Conservation (phyloP, 139 green algal genomes). For the Chlamydomonas schloesseri region DNA sequence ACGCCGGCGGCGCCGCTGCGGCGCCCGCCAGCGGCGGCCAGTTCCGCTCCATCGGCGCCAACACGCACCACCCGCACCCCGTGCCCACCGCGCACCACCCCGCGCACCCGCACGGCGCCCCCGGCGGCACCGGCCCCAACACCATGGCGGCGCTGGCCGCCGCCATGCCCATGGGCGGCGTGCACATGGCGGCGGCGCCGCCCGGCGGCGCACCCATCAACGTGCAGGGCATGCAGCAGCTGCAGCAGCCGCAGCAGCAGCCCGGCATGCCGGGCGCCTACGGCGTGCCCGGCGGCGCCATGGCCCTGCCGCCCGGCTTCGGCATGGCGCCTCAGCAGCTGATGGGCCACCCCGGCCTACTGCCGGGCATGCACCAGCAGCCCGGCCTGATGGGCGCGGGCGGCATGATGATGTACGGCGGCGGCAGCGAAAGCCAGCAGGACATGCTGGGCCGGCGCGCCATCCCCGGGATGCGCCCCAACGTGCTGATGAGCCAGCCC, state of each 20-base stretch:
- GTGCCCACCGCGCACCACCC: neutral
- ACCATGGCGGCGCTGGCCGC: slow-evolving; percentile 12
- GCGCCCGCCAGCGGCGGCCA: slow-evolving; percentile 5
- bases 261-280: neutral
- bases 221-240: too few species aligned
- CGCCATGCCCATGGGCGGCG: neutral
- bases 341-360: too few species aligned
- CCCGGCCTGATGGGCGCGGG: neutral
- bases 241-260: too few species aligned
- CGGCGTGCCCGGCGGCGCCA: too few species aligned
- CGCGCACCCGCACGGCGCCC: neutral
- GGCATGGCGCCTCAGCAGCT: neutral
- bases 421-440: neutral
- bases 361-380: too few species aligned
- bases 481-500: neutral
- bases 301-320: neutral
- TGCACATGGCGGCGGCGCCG: neutral
- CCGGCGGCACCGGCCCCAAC: neutral
- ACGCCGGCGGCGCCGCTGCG: slow-evolving; percentile 4
- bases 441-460: neutral
- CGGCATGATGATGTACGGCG: neutral
- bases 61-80: slow-evolving; percentile 12
- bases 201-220: too few species aligned
- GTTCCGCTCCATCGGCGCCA: slow-evolving; percentile 41
- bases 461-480: neutral